Base-by-base conservation (phyloP, 345 rosid species). In the Aurinia saxatilis region DNA sequence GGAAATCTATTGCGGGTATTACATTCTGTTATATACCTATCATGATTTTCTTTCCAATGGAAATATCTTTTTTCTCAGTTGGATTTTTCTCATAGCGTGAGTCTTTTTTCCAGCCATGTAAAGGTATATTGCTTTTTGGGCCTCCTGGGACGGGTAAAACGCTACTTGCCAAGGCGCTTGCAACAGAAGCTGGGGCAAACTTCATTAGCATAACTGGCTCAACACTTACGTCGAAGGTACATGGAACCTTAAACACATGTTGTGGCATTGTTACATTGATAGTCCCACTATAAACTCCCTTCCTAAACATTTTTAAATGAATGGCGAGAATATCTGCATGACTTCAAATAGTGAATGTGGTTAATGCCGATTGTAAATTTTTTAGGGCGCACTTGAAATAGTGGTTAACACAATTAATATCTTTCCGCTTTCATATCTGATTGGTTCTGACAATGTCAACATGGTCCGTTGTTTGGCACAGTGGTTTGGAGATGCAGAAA, bases 91-190 rank as follows among this genome's bases (percentile, higher is more conserved):
- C 59, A 57, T 40, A 2, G 34, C 9, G 9, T 50, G 47, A 10
- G 55, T 56, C 52, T 46, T 40, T 35, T 60, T 74, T 50, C 35
- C 82, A 93, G 99, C 97, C 97, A 4, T 90, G 99, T 80, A 93
- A 90, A 86, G 99, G 97, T 48, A 84, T 93, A 73, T 79, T 90
- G 69, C 92, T 93, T 25, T 93, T 93, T 77, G 99, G 99, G 62
- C 99, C 99, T 77, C 99, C 99, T 76, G 99, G 99, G 72, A 93
- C 99, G 46, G 99, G 97, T 73, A 93, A 93, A 75, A 90, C 99
- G 15, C 86, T 93, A 51, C 88, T 90, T 63, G 99, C 96, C 36
- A 95, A 90, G 78, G 97, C 96, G 5, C 84, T 95, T 66, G 99
- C 99, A 17, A 95, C 97, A 45, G 99, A 95, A 76, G 97, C 97